phyloP scores from a whole-genome alignment of 1,139 yeast species.

The Magnusiomyces fungicola region DNA sequence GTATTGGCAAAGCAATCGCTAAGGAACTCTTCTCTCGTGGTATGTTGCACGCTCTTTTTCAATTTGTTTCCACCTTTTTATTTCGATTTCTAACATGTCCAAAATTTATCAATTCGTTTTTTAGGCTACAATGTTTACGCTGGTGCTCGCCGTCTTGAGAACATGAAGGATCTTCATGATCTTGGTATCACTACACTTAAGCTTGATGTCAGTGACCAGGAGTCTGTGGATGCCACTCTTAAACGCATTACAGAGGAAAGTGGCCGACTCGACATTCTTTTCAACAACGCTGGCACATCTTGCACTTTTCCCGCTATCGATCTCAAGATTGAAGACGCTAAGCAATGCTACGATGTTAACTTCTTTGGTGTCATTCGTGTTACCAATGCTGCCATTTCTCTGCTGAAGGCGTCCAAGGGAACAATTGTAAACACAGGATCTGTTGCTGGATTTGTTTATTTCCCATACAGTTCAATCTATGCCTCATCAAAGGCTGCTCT shows the following conservation, averaged over 20 bases:
- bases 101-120: not conserved
- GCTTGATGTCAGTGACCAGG: conserved; percentile 49
- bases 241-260: conserved; percentile 36
- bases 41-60: conserved; percentile 5
- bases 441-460: conserved; percentile 55
- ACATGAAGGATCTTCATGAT: conserved; percentile 48
- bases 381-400: conserved; percentile 50
- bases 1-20: conserved; percentile 66
- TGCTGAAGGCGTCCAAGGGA: conserved; percentile 61
- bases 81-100: not conserved
- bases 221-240: conserved; percentile 44
- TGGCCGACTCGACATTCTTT: conserved; percentile 50
- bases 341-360: conserved; percentile 57
- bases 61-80: not conserved
- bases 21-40: conserved; percentile 50
- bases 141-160: conserved; percentile 62
- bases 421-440: conserved; percentile 72
- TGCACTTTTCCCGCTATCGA: conserved; percentile 69
- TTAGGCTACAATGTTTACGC: conserved; percentile 59
- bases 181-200: conserved; percentile 34
- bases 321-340: conserved; percentile 49
- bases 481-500: conserved; percentile 73
- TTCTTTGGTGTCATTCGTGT: conserved; percentile 62
- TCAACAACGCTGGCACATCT: conserved; percentile 62
- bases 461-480: conserved; percentile 66